A percentile compares a stretch with the other conserved stretches of the same genome.
These are phyloP conservation scores for Verticillium nubilum DNA, from an alignment of 2,329 filamentous ascomycete species.

Conservation along the genomic window DNA sequence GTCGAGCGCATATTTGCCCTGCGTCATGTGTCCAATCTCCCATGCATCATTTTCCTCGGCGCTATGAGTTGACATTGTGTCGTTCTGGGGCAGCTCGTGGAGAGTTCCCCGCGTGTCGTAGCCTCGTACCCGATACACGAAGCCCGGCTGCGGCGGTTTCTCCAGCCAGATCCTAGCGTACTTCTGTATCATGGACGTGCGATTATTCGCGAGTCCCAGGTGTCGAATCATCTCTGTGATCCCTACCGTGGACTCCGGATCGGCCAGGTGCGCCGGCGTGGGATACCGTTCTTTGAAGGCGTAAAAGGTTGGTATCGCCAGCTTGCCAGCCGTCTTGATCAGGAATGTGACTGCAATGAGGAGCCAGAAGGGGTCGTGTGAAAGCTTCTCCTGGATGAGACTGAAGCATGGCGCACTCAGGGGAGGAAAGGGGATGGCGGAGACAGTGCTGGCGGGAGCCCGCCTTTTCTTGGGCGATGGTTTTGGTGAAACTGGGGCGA, in stretches of 20 bases:
- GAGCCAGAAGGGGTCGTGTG: conserved; percentile 70
- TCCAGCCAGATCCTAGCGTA: conserved; percentile 66
- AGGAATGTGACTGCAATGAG: conserved; percentile 80
- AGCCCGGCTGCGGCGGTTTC: conserved; percentile 53
- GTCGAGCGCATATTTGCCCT: conserved; percentile 78
- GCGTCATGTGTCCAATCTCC: conserved; percentile 82
- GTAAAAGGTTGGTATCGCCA: conserved; percentile 72
- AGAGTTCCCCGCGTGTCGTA: conserved; percentile 34
- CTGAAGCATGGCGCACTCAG: conserved; percentile 63
- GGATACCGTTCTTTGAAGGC: conserved; percentile 63
- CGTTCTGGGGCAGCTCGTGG: background rate
- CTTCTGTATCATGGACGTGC: conserved; percentile 62
- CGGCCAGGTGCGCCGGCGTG: conserved; percentile 56
- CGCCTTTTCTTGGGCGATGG: conserved; percentile 18
- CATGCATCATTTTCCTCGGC: conserved; percentile 46
- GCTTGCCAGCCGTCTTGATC: conserved; percentile 69
- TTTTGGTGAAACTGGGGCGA: conserved; percentile 14
- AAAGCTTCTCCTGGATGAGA: conserved; percentile 77
- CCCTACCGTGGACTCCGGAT: conserved; percentile 39
- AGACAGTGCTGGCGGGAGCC: conserved; percentile 39
- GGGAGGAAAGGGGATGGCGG: conserved; percentile 60
- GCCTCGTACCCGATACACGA: conserved; percentile 46
- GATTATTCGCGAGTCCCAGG: conserved; percentile 65
- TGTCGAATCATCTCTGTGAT: conserved; percentile 60
- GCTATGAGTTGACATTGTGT: conserved; percentile 12